Conservation (phyloP, 345 rosid species). For the Bruguiera parviflora region DNA sequence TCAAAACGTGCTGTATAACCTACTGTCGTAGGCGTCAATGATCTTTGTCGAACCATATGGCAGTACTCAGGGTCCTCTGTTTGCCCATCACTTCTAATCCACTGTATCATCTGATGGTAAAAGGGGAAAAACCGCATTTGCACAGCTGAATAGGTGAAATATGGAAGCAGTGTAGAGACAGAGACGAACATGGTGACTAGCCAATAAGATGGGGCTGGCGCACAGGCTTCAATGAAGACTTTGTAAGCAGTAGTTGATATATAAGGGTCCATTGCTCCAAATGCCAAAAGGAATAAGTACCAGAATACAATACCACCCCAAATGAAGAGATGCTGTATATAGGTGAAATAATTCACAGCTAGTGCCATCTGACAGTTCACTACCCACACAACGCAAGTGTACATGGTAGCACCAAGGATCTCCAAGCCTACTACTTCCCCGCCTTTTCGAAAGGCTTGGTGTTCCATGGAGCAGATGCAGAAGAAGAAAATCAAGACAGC, state of each 20-base stretch:
- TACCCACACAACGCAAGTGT: constrained; percentile 84
- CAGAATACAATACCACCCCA: constrained; percentile 83
- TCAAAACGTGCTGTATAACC: constrained; percentile 74
- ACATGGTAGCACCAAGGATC: constrained; percentile 80
- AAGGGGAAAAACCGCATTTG: constrained; percentile 82
- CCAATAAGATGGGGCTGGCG: constrained; percentile 81
- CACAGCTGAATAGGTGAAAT: constrained; percentile 57
- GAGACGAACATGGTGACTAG: constrained; percentile 54
- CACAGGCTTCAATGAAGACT: constrained; percentile 78
- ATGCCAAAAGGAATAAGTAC: constrained; percentile 83
- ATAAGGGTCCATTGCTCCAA: constrained; percentile 70
- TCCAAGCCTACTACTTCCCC: constrained; percentile 83
- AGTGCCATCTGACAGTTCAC: constrained; percentile 94
- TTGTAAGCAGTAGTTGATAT: constrained; percentile 79
- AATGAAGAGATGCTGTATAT: constrained; percentile 77
- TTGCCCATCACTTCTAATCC: constrained; percentile 74
- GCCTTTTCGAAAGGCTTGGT: constrained; percentile 67
- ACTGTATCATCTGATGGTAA: constrained; percentile 91
- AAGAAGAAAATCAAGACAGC: constrained; percentile 75
- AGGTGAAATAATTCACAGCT: constrained; percentile 81
- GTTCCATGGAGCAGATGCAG: constrained; percentile 58
- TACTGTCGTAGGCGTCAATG: constrained; percentile 65
- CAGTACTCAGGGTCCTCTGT: constrained; percentile 80
- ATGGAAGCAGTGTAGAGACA: constrained; percentile 60
- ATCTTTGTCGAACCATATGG: constrained; percentile 75